These are phyloP conservation scores for Malus hybrid DNA, from an alignment of 331 rosid species.

Conservation along the genomic window DNA sequence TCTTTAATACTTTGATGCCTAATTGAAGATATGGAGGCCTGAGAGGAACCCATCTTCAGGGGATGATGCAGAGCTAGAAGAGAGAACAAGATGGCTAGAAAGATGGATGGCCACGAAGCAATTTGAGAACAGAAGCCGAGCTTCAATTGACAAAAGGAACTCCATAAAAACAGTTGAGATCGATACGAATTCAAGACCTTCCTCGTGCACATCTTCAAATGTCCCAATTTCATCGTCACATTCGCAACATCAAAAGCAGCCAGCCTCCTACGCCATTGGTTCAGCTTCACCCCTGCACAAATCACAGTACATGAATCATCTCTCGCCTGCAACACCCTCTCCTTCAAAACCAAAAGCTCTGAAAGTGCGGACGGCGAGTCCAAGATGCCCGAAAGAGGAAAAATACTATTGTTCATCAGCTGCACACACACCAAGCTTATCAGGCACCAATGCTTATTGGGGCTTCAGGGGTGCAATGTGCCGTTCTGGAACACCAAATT, in stretches of 20 bases:
- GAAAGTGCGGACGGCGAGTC: conserved; percentile 18
- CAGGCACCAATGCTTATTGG: not conserved
- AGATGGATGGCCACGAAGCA: conserved; percentile 30
- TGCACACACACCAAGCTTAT: conserved; percentile 21
- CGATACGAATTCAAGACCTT: conserved; percentile 9
- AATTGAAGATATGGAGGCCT: conserved; percentile 20
- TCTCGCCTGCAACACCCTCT: conserved; percentile 18
- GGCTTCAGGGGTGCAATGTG: conserved; percentile 1
- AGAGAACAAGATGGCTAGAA: conserved; percentile 25
- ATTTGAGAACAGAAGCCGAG: conserved; percentile 12
- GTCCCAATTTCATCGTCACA: not conserved
- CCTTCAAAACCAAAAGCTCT: conserved; percentile 14
- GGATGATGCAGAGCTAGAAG: conserved; percentile 23
- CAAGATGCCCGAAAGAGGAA: conserved; percentile 20
- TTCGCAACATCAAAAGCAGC: conserved; percentile 2
- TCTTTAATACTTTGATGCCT: not conserved
- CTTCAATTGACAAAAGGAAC: conserved; percentile 7
- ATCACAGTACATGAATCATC: not conserved
- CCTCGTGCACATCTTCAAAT: not conserved
- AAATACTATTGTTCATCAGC: conserved; percentile 11
- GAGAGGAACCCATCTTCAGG: conserved; percentile 13
- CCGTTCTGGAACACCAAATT: conserved; percentile 13
- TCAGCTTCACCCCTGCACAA: conserved; percentile 9
- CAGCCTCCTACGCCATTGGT: not conserved
- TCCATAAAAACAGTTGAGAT: conserved; percentile 19